Evolutionary conservation across 257 asterid species (phyloP), one percentile per base, ranked within the genome.

Genomic region (Fraxinus cuspidata): DNA sequence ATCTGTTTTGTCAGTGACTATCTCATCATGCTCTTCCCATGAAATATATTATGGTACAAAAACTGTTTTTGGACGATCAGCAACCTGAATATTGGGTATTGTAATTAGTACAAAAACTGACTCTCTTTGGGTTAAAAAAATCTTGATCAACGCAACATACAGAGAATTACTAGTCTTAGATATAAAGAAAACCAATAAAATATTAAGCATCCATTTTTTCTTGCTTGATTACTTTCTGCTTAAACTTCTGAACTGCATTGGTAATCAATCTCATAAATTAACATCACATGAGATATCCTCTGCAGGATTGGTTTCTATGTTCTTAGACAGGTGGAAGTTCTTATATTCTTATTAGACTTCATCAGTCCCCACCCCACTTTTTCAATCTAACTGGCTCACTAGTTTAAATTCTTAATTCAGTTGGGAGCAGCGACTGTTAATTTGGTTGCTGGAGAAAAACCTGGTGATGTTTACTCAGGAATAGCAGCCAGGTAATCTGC

Each of bases 401-500:
- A 69, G 3, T 42, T 72, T 80, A 40, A 78, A 78, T 77, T 77
- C 51, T 77, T 72, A 34, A 53, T 85, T 87, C 86, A 95, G 99
- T 82, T 90, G 78, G 99, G 99, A 85, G 99, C 99, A 68, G 89
- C 85, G 78, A 84, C 99, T 74, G 99, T 95, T 75, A 95, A 95
- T 85, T 84, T 95, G 90, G 90, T 95, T 64, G 88, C 96, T 51
- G 96, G 96, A 79, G 98, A 91, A 86, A 92, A 91, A 84, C 99
- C 99, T 60, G 97, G 94, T 68, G 99, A 95, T 89, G 96, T 95
- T 81, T 95, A 95, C 89, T 90, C 97, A 7, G 98, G 98, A 85
- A 91, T 95, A 78, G 99, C 99, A 78, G 75, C 96, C 78, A 95
- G 99, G 99, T 91, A 77, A 88, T 82, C 78, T 73, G 73, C 78